Evolutionary conservation across 805 yeast species (phyloP), one percentile per base, ranked within the genome.

Genomic region (Saccharomycopsis fibuligera): DNA sequence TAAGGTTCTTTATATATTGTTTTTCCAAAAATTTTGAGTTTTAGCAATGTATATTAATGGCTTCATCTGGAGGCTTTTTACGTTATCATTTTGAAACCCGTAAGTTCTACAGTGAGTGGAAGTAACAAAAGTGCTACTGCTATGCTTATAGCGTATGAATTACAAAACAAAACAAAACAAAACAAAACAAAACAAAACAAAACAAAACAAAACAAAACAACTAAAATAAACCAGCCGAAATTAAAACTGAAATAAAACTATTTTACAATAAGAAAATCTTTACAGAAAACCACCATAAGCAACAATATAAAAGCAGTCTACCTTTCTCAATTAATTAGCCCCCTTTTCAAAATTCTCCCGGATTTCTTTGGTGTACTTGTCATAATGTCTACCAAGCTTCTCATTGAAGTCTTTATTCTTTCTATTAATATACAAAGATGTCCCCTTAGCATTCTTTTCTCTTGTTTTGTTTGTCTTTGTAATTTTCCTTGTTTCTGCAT

Each of bases 381-480:
- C 74, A 56, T 78, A 80, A 53, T 78, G 78, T 29, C 89, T 67
- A 40, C 75, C 63, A 54, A 86, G 66, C 58, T 86, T 85, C 60
- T 74, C 76, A 64, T 85, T 86, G 64, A 85, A 86, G 56, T 82
- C 81, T 59, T 73, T 75, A 68, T 86, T 86, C 62, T 81, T 81
- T 54, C 81, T 87, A 60, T 82, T 85, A 59, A 86, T 77, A 61
- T 66, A 74, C n/a, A 25, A 21, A 23, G 31, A 55, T 59, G 53
- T 48, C 54, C 62, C 68, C 43, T 66, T 68, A 22, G 62, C 65
- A 8, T 58, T 61, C 44, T 66, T 58, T 45, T 58, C 61, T 49
- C 62, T 64, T 47, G 60, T 58, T 56, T 64, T 64, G 54, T 74
- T 64, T 56, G 74, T 65, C 64, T 57, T 60, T 64, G 48, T 69